These are phyloP conservation scores for Aspergillus leporis DNA, from an alignment of 495 filamentous ascomycete genomes.

Conservation along the genomic window DNA sequence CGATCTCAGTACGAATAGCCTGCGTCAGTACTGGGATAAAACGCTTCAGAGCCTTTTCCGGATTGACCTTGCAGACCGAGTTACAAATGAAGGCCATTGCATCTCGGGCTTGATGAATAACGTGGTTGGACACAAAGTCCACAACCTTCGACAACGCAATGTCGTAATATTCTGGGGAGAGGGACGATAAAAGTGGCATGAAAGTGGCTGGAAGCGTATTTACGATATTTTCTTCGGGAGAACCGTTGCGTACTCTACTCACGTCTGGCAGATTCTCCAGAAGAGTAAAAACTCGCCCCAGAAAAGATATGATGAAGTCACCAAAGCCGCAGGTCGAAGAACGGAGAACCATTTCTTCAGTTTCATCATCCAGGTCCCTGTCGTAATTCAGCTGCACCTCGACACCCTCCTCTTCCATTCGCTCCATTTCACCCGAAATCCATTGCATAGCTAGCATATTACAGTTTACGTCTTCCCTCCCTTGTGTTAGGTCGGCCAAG, in stretches of 20 bases:
- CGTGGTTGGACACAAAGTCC: constrained; percentile 90
- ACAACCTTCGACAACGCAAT: constrained; percentile 88
- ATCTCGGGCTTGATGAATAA: constrained; percentile 95
- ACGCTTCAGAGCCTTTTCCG: constrained; percentile 84
- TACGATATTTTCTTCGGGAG: constrained; percentile 94
- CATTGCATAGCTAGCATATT: constrained; percentile 86
- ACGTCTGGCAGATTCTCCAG: constrained; percentile 94
- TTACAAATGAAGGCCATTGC: constrained; percentile 99
- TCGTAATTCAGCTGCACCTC: constrained; percentile 84
- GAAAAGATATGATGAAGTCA: constrained; percentile 85
- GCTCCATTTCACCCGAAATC: constrained; percentile 89
- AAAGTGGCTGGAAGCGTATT: constrained; percentile 93
- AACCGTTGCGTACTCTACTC: constrained; percentile 79
- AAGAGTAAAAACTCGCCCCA: constrained; percentile 93
- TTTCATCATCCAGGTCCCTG: constrained; percentile 75
- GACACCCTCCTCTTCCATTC: constrained; percentile 86
- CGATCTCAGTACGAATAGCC: constrained; percentile 94
- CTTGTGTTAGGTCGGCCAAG: constrained; percentile 76
- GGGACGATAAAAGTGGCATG: constrained; percentile 82
- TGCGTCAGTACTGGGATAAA: constrained; percentile 86
- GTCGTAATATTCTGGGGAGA: constrained; percentile 94
- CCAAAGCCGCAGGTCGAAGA: constrained; percentile 93
- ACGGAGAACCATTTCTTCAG: constrained; percentile 87
- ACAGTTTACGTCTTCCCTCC: constrained; percentile 64
- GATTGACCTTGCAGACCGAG: constrained; percentile 89